phyloP scores from a whole-genome alignment of 306 rosid species.

The Phaseolus lunatus region DNA sequence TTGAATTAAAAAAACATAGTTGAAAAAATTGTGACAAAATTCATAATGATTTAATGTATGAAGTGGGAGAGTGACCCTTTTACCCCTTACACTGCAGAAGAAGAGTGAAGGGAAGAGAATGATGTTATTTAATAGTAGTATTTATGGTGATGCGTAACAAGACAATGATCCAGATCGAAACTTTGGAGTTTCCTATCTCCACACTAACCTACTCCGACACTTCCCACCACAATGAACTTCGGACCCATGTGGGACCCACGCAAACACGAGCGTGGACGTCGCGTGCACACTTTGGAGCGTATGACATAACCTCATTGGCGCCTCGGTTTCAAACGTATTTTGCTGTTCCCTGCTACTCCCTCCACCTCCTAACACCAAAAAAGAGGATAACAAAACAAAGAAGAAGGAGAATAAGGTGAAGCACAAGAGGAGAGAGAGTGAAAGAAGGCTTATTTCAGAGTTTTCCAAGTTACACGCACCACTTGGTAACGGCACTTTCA shows the following conservation, averaged over 20 bases:
- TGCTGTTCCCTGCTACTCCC: slow-evolving; percentile 25
- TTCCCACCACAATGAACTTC: slow-evolving; percentile 5
- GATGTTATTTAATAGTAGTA: neutral
- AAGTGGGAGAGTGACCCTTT: neutral
- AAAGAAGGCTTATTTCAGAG: neutral
- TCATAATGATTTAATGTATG: too few relatives aligned
- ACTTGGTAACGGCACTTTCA: slow-evolving; percentile 15
- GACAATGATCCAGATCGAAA: slow-evolving; percentile 13
- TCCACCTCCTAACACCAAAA: neutral
- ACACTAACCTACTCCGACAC: neutral
- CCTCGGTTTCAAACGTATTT: slow-evolving; percentile 26
- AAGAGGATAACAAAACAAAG: slow-evolving; percentile 13
- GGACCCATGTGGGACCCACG: neutral
- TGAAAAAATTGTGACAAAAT: neutral
- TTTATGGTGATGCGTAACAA: slow-evolving; percentile 22
- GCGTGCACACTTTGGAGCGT: slow-evolving; percentile 34
- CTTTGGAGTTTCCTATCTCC: neutral
- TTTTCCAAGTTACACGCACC: neutral
- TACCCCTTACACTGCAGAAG: neutral
- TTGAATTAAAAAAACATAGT: too few relatives aligned
- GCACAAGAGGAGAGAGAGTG: neutral
- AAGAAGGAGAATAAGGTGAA: neutral
- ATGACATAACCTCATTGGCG: slow-evolving; percentile 26
- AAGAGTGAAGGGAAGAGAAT: slow-evolving; percentile 10
- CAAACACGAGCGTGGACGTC: neutral